Evolutionary conservation across 352 stramenopile genomes (phyloP).

Genomic region (Albugo laibachii): DNA sequence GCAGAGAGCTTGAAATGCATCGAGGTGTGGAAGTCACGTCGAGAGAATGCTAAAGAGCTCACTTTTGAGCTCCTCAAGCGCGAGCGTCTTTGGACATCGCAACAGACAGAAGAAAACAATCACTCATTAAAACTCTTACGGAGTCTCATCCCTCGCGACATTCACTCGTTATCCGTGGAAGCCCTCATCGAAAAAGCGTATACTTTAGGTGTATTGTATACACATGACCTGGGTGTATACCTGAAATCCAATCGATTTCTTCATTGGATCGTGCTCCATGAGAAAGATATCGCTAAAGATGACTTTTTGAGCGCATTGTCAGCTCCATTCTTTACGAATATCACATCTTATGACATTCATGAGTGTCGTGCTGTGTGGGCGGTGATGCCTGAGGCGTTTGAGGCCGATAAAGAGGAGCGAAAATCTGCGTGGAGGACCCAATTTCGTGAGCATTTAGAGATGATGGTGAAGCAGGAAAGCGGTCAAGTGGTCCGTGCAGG

Average conservation of each 20-base stretch:
- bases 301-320: constrained; percentile 52
- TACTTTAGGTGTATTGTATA: constrained; percentile 23
- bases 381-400: constrained; percentile 33
- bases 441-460: constrained; percentile 42
- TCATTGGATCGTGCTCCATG: constrained; percentile 59
- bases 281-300: constrained; percentile 35
- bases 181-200: constrained; percentile 21
- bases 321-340: constrained; percentile 42
- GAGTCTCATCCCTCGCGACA: constrained; percentile 24
- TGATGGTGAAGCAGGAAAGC: constrained; percentile 28
- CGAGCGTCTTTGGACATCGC: constrained; percentile 22
- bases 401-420: constrained; percentile 52
- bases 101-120: constrained; percentile 18
- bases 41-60: constrained; percentile 37
- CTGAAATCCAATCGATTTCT: constrained; percentile 61
- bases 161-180: constrained; percentile 37
- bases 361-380: constrained; percentile 31
- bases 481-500: constrained; percentile 37
- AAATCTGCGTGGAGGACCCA: constrained; percentile 36
- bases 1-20: constrained; percentile 29
- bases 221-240: constrained; percentile 51
- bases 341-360: constrained; percentile 35
- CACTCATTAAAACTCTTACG: constrained; percentile 21
- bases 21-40: constrained; percentile 40
- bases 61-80: constrained; percentile 23